These are phyloP conservation scores for Malassezia sp. DNA, from an alignment of 1,284 basidiomycete species.

Conservation along the genomic window DNA sequence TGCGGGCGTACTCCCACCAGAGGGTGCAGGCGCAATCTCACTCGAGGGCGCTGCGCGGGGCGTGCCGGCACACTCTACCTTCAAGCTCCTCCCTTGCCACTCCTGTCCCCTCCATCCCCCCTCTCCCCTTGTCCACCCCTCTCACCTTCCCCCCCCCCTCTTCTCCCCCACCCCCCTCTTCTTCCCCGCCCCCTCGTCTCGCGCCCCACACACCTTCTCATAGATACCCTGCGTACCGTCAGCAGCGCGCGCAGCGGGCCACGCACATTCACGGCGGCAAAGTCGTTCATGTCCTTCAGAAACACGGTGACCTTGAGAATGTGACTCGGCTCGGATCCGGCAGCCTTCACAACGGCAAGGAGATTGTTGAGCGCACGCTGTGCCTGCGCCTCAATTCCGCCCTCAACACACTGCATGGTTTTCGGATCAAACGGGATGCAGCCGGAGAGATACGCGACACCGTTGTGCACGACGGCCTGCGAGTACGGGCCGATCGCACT, in stretches of 20 bases:
- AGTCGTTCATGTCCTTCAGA: slow-evolving; percentile 83
- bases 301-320: slow-evolving; percentile 56
- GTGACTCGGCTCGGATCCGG: slow-evolving; percentile 50
- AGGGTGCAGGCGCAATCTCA: no score
- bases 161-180: no score
- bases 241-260: no score
- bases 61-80: no score
- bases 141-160: no score
- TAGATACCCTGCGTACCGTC: slow-evolving; percentile 29
- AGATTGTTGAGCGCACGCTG: slow-evolving; percentile 77
- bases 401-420: slow-evolving; percentile 62
- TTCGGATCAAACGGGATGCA: slow-evolving; percentile 73
- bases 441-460: slow-evolving; percentile 78
- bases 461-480: slow-evolving; percentile 67
- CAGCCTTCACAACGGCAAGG: slow-evolving; percentile 67
- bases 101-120: no score
- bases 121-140: no score
- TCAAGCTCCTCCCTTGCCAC: no score
- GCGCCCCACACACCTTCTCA: no score
- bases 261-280: slow-evolving; percentile 63
- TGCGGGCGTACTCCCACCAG: no score
- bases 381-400: slow-evolving; percentile 70
- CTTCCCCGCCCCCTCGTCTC: no score
- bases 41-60: no score
- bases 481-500: slow-evolving; percentile 45